Evolutionary conservation across 352 stramenopile genomes (phyloP), one percentile per base, ranked within the genome.

Genomic region (Globisporangium camurandrum): DNA sequence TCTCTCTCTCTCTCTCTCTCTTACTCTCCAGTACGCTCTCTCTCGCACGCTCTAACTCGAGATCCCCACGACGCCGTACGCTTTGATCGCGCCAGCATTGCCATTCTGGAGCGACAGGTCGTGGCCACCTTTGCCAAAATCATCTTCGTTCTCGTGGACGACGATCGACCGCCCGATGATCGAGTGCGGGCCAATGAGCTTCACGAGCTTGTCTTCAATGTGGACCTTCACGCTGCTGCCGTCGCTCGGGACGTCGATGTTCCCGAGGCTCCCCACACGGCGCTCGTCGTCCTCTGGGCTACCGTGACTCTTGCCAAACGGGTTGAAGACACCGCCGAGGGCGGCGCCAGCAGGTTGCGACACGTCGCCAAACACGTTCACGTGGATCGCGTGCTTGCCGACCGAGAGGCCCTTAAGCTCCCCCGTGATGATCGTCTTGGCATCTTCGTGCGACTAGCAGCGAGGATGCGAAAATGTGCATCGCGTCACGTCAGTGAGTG

Each of bases 261-360:
- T 97, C 64, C 95, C 95, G 39, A 99, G 75, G 55, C 88, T 92
- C 47, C 96, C 96, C 4, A 98, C 95, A 61, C 96, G 96, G 50
- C 95, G 81, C 57, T 98, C 92, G 48, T 98, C 94, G 67, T 98
- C 95, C 45, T 97, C 83, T 4, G 96, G 95, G 12, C 73, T 83
- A 37, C 96, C 96, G 71, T 99, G 95, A 71, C 96, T 98, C 75
- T 98, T 98, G 77, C 93, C 93, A 69, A 98, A 98, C 45, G 95
- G 95, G 75, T 99, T 99, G 79, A 98, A 99, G 44, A 98, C 95
- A 46, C 88, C 84, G 47, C 93, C 95, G 48, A 88, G 78, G 14
- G 76, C 69, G 26, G 61, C 71, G 51, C 75, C 77, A 6, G 71
- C 69, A 0, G 74, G 61, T 62, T 97, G 78, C 37, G 84, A 93